Percentiles rank a stretch among this genome's conserved stretches.
phyloP scores from a whole-genome alignment of 306 rosid genomes.

The Cicer cuneatum region DNA sequence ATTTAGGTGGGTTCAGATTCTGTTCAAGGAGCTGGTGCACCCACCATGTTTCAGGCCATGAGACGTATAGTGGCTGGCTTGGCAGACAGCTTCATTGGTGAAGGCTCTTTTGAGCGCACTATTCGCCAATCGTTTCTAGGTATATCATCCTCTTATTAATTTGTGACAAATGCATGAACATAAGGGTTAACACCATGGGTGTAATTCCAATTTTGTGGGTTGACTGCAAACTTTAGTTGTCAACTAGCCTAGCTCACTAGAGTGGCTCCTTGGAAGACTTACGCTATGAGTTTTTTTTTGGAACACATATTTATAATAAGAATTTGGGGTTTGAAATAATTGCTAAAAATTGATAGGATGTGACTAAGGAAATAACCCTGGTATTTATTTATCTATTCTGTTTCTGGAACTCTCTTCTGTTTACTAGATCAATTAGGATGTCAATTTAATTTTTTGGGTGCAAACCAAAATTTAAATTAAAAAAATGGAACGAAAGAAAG shows the following conservation, averaged over 20 bases:
- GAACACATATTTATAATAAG: not conserved
- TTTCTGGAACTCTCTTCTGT: conserved; percentile 2
- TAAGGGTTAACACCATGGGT: not conserved
- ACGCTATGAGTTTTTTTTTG: conserved; percentile 20
- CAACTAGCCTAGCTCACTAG: conserved; percentile 1
- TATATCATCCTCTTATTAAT: conserved; percentile 49
- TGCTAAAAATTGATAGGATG: not conserved
- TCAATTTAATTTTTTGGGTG: conserved; percentile 20
- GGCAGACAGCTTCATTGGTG: conserved; percentile 60
- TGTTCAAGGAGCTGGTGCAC: conserved; percentile 99
- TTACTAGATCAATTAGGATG: conserved; percentile 21
- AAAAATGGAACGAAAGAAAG: not conserved
- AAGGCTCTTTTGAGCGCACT: conserved; percentile 85
- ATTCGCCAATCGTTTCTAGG: conserved; percentile 94
- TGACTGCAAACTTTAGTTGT: not conserved
- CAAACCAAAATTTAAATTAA: not conserved
- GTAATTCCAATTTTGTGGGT: conserved; percentile 1
- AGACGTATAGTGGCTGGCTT: conserved; percentile 80
- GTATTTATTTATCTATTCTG: conserved; percentile 12
- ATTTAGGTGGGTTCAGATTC: conserved; percentile 97
- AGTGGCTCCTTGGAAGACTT: conserved; percentile 5
- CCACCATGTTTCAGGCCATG: conserved; percentile 98
- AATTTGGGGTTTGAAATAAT: not conserved
- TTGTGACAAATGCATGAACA: conserved; percentile 26
- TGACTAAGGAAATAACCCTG: conserved; percentile 1